These are phyloP conservation scores for Mallotus japonicus DNA, from an alignment of 441 rosid species.

Conservation along the genomic window DNA sequence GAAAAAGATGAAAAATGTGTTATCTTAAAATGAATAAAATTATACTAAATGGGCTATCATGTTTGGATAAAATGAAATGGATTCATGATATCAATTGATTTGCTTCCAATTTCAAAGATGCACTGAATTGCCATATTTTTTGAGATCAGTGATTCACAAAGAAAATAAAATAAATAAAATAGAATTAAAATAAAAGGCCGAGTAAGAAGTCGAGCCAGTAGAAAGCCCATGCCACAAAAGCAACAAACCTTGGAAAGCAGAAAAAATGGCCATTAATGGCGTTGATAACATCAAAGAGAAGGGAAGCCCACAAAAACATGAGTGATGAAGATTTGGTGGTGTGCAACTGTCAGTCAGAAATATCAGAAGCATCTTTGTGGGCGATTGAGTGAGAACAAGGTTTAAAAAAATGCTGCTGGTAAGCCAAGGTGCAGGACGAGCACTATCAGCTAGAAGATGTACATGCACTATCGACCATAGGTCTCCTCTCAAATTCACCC, in stretches of 20 bases:
- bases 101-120: no score
- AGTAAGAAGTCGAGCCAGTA: background rate
- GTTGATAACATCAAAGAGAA: no score
- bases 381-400: background rate
- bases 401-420: conserved; percentile 42
- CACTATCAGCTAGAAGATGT: conserved; percentile 37
- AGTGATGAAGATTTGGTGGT: background rate
- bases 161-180: no score
- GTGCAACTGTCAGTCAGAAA: no score
- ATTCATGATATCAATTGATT: no score
- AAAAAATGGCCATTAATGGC: background rate
- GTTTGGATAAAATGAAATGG: no score
- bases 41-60: no score
- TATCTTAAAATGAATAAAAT: no score
- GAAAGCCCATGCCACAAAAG: background rate
- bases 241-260: background rate
- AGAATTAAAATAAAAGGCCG: background rate
- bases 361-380: no score
- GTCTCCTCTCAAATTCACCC: conserved; percentile 28
- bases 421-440: conserved; percentile 45
- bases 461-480: conserved; percentile 9
- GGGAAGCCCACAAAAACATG: background rate
- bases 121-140: no score
- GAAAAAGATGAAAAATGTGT: no score
- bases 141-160: no score